Evolutionary conservation across 805 yeast genomes (phyloP).

Genomic region (Saturnispora kantuleensis): DNA sequence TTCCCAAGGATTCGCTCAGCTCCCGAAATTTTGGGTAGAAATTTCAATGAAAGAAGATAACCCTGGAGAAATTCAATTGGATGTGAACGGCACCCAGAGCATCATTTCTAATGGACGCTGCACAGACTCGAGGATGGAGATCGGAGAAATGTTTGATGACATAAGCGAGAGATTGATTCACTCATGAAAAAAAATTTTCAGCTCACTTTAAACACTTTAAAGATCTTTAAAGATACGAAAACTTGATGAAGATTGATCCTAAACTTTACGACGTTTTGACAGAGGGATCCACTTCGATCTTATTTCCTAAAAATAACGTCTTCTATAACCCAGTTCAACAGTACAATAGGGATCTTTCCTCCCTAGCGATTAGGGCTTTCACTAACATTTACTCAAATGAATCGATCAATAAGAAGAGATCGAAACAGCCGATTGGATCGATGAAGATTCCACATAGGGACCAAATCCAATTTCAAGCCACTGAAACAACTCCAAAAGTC

Average conservation of each 20-base stretch:
- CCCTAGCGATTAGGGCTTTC: constrained; percentile 82
- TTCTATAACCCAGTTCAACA: constrained; percentile 96
- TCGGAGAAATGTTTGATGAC: constrained; percentile 3
- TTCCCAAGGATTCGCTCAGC: too few relatives aligned
- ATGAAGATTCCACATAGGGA: constrained; percentile 14
- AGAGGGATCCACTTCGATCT: constrained; percentile 80
- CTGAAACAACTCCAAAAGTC: constrained; percentile 9
- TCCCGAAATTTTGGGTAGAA: not conserved
- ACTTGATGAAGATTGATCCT: constrained; percentile 13
- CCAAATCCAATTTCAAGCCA: constrained; percentile 12
- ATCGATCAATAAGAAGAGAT: constrained; percentile 22
- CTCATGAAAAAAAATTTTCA: constrained; percentile 1
- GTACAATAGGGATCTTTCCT: constrained; percentile 86
- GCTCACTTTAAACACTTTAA: not conserved
- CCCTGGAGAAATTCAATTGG: not conserved
- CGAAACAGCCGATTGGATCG: constrained; percentile 15
- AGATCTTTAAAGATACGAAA: not conserved
- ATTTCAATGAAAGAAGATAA: constrained; percentile 3
- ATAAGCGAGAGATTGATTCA: too few relatives aligned
- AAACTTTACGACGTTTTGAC: constrained; percentile 26
- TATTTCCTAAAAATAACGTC: constrained; percentile 79
- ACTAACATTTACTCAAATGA: constrained; percentile 44
- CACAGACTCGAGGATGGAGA: constrained; percentile 1
- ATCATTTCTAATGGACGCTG: constrained; percentile 2
- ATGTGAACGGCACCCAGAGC: too few relatives aligned